Conservation (phyloP, 305 asterid genomes). For the Nicotiana rustica region DNA sequence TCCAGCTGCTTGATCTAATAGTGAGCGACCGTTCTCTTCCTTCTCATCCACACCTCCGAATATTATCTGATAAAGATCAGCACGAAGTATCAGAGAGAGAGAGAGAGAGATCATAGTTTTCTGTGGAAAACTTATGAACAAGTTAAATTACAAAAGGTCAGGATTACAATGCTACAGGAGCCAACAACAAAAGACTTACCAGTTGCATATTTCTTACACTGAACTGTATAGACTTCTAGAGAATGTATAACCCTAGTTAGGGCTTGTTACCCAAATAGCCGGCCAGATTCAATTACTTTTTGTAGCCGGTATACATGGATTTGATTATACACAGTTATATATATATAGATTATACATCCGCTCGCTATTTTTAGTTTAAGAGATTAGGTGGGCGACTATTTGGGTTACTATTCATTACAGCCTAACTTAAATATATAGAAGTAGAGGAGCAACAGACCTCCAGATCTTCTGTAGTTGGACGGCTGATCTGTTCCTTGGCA, state of each 20-base stretch:
- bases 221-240: not conserved
- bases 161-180: not conserved
- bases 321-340: too few species aligned
- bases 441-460: slow-evolving; percentile 65
- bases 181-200: not conserved
- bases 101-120: slow-evolving; percentile 23
- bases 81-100: slow-evolving; percentile 26
- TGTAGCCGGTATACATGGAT: too few species aligned
- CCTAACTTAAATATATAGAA: not conserved
- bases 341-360: too few species aligned
- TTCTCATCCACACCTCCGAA: slow-evolving; percentile 66
- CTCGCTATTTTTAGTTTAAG: too few species aligned
- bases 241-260: not conserved
- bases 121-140: not conserved
- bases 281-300: too few species aligned
- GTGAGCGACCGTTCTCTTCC: slow-evolving; percentile 60
- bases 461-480: slow-evolving; percentile 86
- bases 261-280: too few species aligned
- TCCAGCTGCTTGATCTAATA: slow-evolving; percentile 83
- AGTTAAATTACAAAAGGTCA: slow-evolving; percentile 9
- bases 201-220: not conserved
- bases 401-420: not conserved
- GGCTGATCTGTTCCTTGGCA: slow-evolving; percentile 77
- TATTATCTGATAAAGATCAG: slow-evolving; percentile 57
- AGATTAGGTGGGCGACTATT: too few species aligned